Base-by-base conservation (phyloP, 2,329 filamentous ascomycete species). In the Ceratocystis papillata region DNA sequence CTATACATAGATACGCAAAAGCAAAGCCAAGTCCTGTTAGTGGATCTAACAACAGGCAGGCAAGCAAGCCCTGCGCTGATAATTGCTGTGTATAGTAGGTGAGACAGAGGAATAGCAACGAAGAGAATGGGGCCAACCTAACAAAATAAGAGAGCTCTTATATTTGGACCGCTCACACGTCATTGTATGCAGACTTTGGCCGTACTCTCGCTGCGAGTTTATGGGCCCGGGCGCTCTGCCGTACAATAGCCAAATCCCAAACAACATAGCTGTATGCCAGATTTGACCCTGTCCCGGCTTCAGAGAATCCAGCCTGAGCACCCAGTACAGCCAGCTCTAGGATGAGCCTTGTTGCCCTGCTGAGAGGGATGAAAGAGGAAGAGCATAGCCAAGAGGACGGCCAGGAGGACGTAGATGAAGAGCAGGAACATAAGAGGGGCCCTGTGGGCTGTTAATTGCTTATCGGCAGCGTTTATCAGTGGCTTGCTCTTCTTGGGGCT, bases 141-240 rank as follows among this genome's bases (percentile, higher is more conserved):
- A 22, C 7, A 50, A 20, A 50, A 50, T 8, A 22, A 50, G 15
- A 12, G 20, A 22, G 46, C 33, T 37, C 33, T 37, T 37, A 37
- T 37, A 37, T 37, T 37, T 37, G 8, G 10, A n/a, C 53, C 25
- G 28, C 53, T 30, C 53, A 17, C 12, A 59, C 53, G 53, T 59
- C 53, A 59, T 59, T 33, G 53, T 59, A 33, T 59, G 17, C 25
- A 59, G 12, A 59, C 53, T 59, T 59, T 59, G 25, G 28, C 33
- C 53, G 28, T 59, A 12, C 7, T 33, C 30, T 37, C 3, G 8
- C 33, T 59, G 53, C 25, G 33, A 3, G 33, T n/a, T 57, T 33
- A 37, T 6, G 28, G 53, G 53, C 33, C 53, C 33, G 28, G 25
- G 53, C 53, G 12, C n/a, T 33, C 53, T 33, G 28, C 53, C 53